phyloP scores from a whole-genome alignment of 208 protist genomes.

The Endotrypanum monterogeii region DNA sequence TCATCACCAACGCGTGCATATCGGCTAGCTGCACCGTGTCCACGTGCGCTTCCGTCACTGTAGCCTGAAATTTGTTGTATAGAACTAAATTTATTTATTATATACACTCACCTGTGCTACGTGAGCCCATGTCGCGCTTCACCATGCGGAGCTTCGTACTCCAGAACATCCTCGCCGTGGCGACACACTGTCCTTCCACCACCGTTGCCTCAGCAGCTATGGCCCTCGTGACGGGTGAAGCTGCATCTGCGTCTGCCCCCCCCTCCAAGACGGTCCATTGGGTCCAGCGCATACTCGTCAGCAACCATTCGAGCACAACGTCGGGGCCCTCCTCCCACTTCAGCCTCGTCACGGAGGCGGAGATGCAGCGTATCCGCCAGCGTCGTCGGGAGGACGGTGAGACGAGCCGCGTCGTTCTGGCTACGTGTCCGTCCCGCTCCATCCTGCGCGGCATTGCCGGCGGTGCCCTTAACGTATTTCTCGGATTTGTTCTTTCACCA shows the following conservation, averaged over 20 bases:
- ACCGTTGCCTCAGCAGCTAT: constrained; percentile 29
- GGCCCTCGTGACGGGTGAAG: constrained; percentile 18
- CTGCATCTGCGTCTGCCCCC: not conserved
- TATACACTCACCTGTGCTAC: not conserved
- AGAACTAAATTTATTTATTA: not conserved
- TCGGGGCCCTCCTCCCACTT: constrained; percentile 25
- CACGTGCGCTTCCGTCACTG: not conserved
- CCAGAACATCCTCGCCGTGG: constrained; percentile 71
- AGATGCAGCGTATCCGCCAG: constrained; percentile 64
- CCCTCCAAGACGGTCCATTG: not conserved
- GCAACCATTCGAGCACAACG: not conserved
- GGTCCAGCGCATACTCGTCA: constrained; percentile 22
- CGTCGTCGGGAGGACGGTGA: constrained; percentile 61
- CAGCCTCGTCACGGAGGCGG: constrained; percentile 65
- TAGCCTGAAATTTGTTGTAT: not conserved
- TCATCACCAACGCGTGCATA: not conserved
- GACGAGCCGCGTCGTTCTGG: constrained; percentile 71
- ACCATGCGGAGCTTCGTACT: constrained; percentile 67
- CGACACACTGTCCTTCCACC: constrained; percentile 55
- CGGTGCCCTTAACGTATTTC: constrained; percentile 43
- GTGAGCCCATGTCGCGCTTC: constrained; percentile 47
- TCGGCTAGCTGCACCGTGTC: too few relatives aligned
- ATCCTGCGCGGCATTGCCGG: constrained; percentile 55
- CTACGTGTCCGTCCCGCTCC: constrained; percentile 55
- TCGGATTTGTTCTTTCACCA: constrained; percentile 59